Base-by-base conservation (phyloP, 768 basidiomycete species). In the Gelatoporia subvermispora region DNA sequence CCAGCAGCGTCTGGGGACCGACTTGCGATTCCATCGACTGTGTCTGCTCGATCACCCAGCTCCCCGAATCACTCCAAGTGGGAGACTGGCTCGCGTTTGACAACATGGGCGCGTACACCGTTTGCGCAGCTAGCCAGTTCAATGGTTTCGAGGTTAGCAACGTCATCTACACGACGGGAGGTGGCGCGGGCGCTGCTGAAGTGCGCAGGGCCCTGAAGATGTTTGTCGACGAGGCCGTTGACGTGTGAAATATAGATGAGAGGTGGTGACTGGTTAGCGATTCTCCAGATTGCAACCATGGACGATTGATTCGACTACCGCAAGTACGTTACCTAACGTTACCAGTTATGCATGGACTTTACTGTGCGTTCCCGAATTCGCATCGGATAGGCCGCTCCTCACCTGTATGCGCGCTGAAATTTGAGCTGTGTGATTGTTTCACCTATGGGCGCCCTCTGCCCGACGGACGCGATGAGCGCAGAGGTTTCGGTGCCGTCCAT, bases 11-110 rank as follows among this genome's bases (percentile, higher is more conserved):
- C 43, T 99, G 96, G 96, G 96, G 96, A 11, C 96, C 95, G 39
- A 99, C 96, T 8, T 98, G 95, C 75, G 96, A 98, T 64, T 92
- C 90, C 28, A 91, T 99, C 61, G 96, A 99, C 71, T 88, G 88
- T 63, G 93, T 99, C 49, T 85, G 76, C 61, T 74, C 75, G 57
- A 75, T 70, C 50, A 75, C 74, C 45, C 72, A 66, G 60, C 74
- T 89, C 53, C 93, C 90, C 3, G 68, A 68, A 24, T 76, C 76
- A 1, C 74, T 98, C 45, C 76, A 79, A 50, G 93, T 96, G 7
- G 96, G 96, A 7, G 96, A 99, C 65, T 99, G 96, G 96, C 78
- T 99, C 16, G 89, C 87, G n/a, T 99, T 94, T 71, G 84, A 85
- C 48, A 85, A 91, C 64, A 98, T 99, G 96, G 96, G 96, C 24